Base-by-base conservation (phyloP, 345 rosid species). In the Dimocarpus longan region DNA sequence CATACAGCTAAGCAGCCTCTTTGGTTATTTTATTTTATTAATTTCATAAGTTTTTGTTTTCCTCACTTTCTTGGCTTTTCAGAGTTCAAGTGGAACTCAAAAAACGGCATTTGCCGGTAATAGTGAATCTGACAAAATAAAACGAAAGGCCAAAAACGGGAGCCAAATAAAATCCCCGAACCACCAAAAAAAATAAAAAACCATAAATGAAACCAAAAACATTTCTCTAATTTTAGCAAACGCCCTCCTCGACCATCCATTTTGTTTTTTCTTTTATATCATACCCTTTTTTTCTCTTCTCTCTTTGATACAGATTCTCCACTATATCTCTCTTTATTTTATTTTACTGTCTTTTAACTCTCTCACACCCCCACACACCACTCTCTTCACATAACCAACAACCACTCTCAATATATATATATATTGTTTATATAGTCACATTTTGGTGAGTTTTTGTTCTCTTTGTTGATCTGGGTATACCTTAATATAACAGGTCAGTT, bases 171-270 rank as follows among this genome's bases (percentile, higher is more conserved):
- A 40, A 0, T 2, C 37, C 37, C 3, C 37, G 0, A 1, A 1
- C 37, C 37, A 32, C 37, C 37, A n/a, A 10, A 68, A 39, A 7
- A 2, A 40, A 67, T 18, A 9, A 26, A 26, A 9, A 26, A 26
- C 28, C 28, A 26, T 26, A 26, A 26, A 26, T 26, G 28, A 26
- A 32, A 39, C 21, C 1, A 37, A 37, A 32, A 39, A 69, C 56
- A 78, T 57, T 78, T 66, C 67, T 52, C 84, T 66, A 83, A 66
- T 54, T 83, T 66, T 79, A 77, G 85, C 75, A 43, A 72, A 39
- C 22, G 16, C 60, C 73, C 46, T 77, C 83, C 81, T 74, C 83
- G 74, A 76, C 97, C 92, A 86, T 83, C 87, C 92, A 84, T 68
- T 72, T 66, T 62, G 39, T 65, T 76, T 50, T 75, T 70, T 19